Conservation (phyloP, 768 basidiomycete genomes). For the Amanita jacksonii region DNA sequence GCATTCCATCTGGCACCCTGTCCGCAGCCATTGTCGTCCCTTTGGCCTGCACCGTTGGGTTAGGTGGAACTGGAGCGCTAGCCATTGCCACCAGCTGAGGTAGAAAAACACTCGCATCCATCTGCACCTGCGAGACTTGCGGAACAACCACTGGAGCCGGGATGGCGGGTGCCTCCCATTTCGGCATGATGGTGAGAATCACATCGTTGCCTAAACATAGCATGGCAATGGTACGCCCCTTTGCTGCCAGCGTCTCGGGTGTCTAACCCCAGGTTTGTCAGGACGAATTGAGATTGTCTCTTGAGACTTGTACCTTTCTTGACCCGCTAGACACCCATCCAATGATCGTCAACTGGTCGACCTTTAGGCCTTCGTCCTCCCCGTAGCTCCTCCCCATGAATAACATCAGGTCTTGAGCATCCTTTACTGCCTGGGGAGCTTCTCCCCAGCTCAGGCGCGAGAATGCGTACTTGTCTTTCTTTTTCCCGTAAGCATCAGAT, state of each 20-base stretch:
- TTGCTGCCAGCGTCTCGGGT: constrained; percentile 18
- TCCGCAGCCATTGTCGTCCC: too few relatives aligned
- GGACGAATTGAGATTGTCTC: too few relatives aligned
- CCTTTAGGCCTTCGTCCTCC: constrained; percentile 7
- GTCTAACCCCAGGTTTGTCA: constrained; percentile 13
- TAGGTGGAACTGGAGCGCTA: too few relatives aligned
- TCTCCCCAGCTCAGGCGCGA: neutral
- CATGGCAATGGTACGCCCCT: constrained; percentile 19
- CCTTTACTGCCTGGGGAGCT: neutral
- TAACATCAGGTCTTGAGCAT: constrained; percentile 2
- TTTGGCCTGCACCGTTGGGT: too few relatives aligned
- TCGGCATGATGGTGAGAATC: constrained; percentile 21
- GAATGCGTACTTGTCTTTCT: constrained; percentile 3
- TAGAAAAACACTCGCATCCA: too few relatives aligned
- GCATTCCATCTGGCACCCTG: neutral
- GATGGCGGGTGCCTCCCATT: constrained; percentile 11
- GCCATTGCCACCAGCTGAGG: too few relatives aligned
- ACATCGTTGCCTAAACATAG: constrained; percentile 31
- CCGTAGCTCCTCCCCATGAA: constrained; percentile 3
- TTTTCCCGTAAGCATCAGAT: neutral
- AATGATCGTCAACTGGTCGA: constrained; percentile 18
- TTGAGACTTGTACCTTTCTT: constrained; percentile 22
- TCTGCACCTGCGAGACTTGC: too few relatives aligned
- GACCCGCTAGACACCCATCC: constrained; percentile 35
- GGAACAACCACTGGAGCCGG: neutral